These are phyloP conservation scores for Diaporthe capsici DNA, from an alignment of 2,329 filamentous ascomycete species.

Conservation along the genomic window DNA sequence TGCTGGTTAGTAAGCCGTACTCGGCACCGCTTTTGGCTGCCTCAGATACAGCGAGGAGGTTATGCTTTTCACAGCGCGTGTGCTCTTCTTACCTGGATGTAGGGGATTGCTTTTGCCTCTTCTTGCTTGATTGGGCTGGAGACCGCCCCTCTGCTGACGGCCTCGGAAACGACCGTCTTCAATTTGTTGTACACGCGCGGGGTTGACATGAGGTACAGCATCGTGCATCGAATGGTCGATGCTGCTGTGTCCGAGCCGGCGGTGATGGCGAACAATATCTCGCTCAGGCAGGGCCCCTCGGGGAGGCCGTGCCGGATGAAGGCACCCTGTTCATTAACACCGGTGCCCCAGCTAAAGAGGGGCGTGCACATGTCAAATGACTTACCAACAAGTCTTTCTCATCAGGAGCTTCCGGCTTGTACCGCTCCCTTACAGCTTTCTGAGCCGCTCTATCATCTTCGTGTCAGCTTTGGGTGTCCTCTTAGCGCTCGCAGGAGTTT, in stretches of 20 bases:
- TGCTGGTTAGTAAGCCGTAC: neutral
- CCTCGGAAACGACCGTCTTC: conserved; percentile 35
- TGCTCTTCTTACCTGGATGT: conserved; percentile 20
- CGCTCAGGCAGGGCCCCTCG: conserved; percentile 62
- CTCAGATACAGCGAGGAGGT: neutral
- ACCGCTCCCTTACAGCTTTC: conserved; percentile 59
- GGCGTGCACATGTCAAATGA: too few species aligned
- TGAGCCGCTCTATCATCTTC: conserved; percentile 51
- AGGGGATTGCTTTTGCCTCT: conserved; percentile 32
- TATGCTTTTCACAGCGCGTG: neutral
- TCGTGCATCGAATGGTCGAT: conserved; percentile 59
- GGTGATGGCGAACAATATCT: conserved; percentile 47
- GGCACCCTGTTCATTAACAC: conserved; percentile 3
- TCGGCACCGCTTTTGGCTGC: neutral
- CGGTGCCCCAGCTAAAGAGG: rapidly evolving
- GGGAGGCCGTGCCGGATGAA: neutral
- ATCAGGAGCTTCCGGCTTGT: conserved; percentile 55
- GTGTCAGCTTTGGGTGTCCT: neutral
- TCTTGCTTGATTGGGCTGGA: conserved; percentile 30
- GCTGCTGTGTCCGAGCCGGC: conserved; percentile 68
- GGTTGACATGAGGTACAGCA: conserved; percentile 42
- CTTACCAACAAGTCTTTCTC: conserved; percentile 62
- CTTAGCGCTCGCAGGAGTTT: neutral
- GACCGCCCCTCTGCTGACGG: neutral
- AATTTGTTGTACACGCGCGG: conserved; percentile 39